Evolutionary conservation across 31 red algal genomes (phyloP), one percentile per base, ranked within the genome.

Genomic region (Bonnemaisonia californica): DNA sequence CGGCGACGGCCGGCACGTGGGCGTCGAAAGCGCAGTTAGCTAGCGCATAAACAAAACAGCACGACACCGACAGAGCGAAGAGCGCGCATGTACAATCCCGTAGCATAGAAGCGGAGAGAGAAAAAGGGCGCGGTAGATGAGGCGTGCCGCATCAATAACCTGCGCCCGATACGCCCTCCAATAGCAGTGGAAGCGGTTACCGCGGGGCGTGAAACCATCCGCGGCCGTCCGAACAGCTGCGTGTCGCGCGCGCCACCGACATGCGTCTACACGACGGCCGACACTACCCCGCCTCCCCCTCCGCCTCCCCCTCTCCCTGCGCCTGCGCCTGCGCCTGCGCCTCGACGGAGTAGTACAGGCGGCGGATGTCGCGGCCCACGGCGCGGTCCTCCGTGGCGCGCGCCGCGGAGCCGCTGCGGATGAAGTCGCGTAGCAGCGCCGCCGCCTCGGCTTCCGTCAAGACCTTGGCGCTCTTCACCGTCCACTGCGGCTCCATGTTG

Each of bases 131-230:
- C 27, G n/a, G 38, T 55, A 9, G 34, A 13, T 7, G 5, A 21
- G 5, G 26, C 16, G 54, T 5, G 54, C n/a, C 68, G 59, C 74
- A 57, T 41, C 4, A 69, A 68, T 57, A 57, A 71, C 41, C 30
- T 36, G 9, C 39, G n/a, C 42, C 83, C 57, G 83, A 87, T 87
- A 87, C 83, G 32, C 1, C 26, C 83, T 77, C 78, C 83, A 51
- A 51, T 16, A 51, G 45, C 9, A 51, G 45, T 51, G 45, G 45
- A 51, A 11, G 16, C 16, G 16, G 45, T 51, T 7, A 51, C 9
- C 7, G 45, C 16, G 7, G 7, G 45, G 7, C 9, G 45, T 51
- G 45, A 51, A 51, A 7, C 7, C 16, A 7, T 51, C 16, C 7
- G 45, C 16, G 45, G 16, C 16, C 16, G 45, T 16, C 16, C 16